Percentiles rank a stretch among this genome's conserved stretches.
These are phyloP conservation scores for Stereocaulon alpinum DNA, from an alignment of 495 filamentous ascomycete genomes.

Conservation along the genomic window DNA sequence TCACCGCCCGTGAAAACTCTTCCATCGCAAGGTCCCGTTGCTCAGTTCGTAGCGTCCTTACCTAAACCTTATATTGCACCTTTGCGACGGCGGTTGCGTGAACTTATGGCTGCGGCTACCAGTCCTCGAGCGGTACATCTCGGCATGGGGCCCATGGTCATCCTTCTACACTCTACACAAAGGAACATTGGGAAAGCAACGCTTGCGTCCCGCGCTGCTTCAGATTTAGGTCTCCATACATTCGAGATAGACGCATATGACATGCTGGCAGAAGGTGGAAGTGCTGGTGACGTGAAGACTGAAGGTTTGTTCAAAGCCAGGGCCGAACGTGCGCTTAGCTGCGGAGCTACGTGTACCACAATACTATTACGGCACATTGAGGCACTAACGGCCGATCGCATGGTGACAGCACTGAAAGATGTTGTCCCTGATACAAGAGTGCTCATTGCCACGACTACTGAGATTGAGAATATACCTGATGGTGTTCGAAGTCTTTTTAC, in stretches of 20 bases:
- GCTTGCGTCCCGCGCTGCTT: slow-evolving; percentile 62
- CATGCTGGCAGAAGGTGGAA: slow-evolving; percentile 76
- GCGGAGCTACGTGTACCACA: slow-evolving; percentile 72
- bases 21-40: slow-evolving; percentile 9
- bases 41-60: slow-evolving; percentile 18
- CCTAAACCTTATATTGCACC: slow-evolving; percentile 48
- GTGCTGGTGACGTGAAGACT: slow-evolving; percentile 83
- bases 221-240: slow-evolving; percentile 80
- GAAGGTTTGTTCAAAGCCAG: slow-evolving; percentile 80
- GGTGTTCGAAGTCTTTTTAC: slow-evolving; percentile 84
- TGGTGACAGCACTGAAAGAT: slow-evolving; percentile 71
- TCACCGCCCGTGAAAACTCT: slow-evolving; percentile 43
- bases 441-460: slow-evolving; percentile 84
- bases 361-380: slow-evolving; percentile 81
- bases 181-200: slow-evolving; percentile 83
- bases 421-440: slow-evolving; percentile 63
- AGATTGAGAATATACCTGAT: slow-evolving; percentile 87
- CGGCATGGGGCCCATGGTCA: slow-evolving; percentile 74
- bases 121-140: slow-evolving; percentile 79
- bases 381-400: slow-evolving; percentile 79
- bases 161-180: slow-evolving; percentile 81
- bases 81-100: slow-evolving; percentile 65
- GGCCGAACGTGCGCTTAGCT: slow-evolving; percentile 78
- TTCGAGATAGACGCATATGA: slow-evolving; percentile 90
- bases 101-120: slow-evolving; percentile 79